Base-by-base conservation (phyloP, 345 rosid genomes). In the Populus ilicifolia region DNA sequence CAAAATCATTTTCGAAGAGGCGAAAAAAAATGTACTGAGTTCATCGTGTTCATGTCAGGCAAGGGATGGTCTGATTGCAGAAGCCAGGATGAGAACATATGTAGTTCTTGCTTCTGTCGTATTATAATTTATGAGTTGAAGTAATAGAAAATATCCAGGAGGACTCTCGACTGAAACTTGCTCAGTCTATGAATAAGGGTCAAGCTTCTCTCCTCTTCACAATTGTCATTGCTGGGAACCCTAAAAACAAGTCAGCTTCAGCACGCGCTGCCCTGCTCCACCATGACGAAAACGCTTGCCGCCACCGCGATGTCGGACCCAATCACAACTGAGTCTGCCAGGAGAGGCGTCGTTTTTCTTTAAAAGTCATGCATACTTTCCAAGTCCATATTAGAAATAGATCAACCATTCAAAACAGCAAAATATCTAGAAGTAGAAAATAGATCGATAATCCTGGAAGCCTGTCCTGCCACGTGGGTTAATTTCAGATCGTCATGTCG, bases 211-310 rank as follows among this genome's bases (percentile, higher is more conserved):
- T 59, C 63, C 63, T 59, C 3, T 23, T 59, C 64, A 59, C 64
- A 10, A 23, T 4, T 59, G 16, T 10, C 63, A n/a, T 23, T 11
- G 14, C 16, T 9, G 64, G 10, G 23, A 9, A 23, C 64, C 23
- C 64, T 3, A 59, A 59, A 59, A 23, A n/a, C 4, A 59, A 59
- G 29, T 10, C 64, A 59, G 64, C 64, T 54, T 72, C 69, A 56
- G 17, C 61, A 29, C 16, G 78, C 13, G 29, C 39, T 77, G 44
- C 88, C 82, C 77, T 94, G 98, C 77, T 89, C 86, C 48, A 89
- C 98, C 13, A 80, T 79, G 50, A 92, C 93, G 68, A 84, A 89
- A 43, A 94, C 90, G 17, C 38, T 83, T 0, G 90, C 98, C 4
- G 83, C 23, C 20, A 90, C 86, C 6, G 84, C 83, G 23, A 77